A percentile compares a stretch with the other conserved stretches of the same genome.
phyloP scores from a whole-genome alignment of 495 filamentous ascomycete genomes.

The Neurospora sp. region DNA sequence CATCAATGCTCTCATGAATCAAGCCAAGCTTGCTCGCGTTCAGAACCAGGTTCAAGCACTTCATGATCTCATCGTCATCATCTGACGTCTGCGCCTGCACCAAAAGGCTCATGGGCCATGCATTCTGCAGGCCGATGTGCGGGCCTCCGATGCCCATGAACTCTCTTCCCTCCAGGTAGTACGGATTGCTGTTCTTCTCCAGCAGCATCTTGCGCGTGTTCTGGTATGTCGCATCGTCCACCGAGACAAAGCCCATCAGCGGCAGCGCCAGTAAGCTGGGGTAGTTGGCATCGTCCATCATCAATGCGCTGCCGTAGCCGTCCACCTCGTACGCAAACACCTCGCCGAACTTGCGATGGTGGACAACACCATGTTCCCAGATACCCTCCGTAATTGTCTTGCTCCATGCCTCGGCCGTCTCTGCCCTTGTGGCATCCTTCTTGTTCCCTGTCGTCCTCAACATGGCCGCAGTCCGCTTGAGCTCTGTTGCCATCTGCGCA shows the following conservation, averaged over 20 bases:
- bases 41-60: slow-evolving; percentile 61
- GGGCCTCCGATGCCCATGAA: slow-evolving; percentile 79
- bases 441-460: slow-evolving; percentile 49
- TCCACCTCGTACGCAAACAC: slow-evolving; percentile 98
- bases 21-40: slow-evolving; percentile 65
- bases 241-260: slow-evolving; percentile 69
- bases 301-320: slow-evolving; percentile 78
- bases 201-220: slow-evolving; percentile 93
- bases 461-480: slow-evolving; percentile 64
- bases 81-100: slow-evolving; percentile 87
- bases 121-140: slow-evolving; percentile 71
- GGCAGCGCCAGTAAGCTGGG: slow-evolving; percentile 84
- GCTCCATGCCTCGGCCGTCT: slow-evolving; percentile 50
- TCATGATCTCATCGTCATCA: slow-evolving; percentile 71
- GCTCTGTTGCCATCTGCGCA: slow-evolving; percentile 88
- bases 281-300: slow-evolving; percentile 98
- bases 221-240: slow-evolving; percentile 59
- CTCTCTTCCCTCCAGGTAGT: slow-evolving; percentile 67
- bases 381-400: slow-evolving; percentile 64
- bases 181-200: slow-evolving; percentile 70
- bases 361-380: slow-evolving; percentile 83
- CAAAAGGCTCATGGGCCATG: slow-evolving; percentile 96
- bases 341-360: slow-evolving; percentile 68
- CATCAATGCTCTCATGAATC: slow-evolving; percentile 87
- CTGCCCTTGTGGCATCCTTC: slow-evolving; percentile 33